Evolutionary conservation across 2,329 filamentous ascomycete species (phyloP).

Genomic region (Phaeoacremonium minimum): DNA sequence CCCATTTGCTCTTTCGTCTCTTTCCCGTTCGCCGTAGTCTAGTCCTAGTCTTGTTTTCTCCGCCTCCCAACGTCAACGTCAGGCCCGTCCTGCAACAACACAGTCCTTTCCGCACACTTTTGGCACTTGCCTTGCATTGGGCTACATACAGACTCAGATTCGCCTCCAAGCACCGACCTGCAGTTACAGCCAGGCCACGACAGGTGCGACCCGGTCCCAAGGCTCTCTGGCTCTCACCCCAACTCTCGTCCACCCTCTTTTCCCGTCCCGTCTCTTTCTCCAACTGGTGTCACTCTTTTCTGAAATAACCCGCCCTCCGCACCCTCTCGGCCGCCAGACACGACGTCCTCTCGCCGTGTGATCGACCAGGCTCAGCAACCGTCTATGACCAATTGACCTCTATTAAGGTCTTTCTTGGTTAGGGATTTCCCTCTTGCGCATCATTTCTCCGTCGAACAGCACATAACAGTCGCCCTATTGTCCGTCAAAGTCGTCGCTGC

Average conservation of each 20-base stretch:
- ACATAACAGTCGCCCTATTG: conserved; percentile 3
- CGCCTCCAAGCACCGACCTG: no score
- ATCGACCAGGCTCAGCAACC: no score
- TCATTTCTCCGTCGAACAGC: conserved; percentile 8
- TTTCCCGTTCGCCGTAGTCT: no score
- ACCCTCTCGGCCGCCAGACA: conserved; percentile 2
- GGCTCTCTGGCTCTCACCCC: no score
- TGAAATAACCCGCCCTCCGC: background rate
- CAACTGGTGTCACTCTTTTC: conserved; percentile 6
- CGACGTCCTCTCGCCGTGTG: conserved; percentile 1
- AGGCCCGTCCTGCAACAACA: no score
- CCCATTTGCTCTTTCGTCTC: no score
- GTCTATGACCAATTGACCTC: conserved; percentile 2
- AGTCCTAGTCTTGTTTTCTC: conserved; percentile 11
- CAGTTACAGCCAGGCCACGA: no score
- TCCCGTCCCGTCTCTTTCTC: conserved; percentile 5
- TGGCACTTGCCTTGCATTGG: conserved; percentile 3
- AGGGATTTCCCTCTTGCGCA: conserved; percentile 9
- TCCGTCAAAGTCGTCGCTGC: no score
- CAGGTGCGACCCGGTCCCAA: no score
- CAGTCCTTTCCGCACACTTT: background rate
- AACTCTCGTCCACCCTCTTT: conserved; percentile 13
- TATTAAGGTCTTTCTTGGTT: conserved; percentile 10
- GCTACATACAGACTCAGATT: no score
- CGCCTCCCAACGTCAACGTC: conserved; percentile 10